Percentiles rank a stretch among this genome's conserved stretches.
Evolutionary conservation across 108 stramenopile genomes (phyloP).

Genomic region (Cyclotella kingstonii): DNA sequence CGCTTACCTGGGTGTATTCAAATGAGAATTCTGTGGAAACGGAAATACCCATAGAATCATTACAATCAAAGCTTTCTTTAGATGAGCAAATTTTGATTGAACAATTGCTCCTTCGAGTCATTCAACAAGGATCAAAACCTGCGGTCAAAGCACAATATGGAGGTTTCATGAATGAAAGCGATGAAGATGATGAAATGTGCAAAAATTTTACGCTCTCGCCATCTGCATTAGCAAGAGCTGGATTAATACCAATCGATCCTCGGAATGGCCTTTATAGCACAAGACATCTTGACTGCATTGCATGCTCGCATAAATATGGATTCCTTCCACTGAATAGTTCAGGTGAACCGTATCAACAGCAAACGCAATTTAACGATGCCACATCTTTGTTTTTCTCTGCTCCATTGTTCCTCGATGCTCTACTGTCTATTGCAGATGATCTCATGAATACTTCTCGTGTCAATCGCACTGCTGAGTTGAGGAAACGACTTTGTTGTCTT

Average conservation of each 20-base stretch:
- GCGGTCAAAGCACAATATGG: constrained; percentile 61
- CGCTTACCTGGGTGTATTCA: too few species aligned
- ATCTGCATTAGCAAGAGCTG: constrained; percentile 50
- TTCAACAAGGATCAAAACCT: constrained; percentile 64
- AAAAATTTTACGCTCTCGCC: constrained; percentile 35
- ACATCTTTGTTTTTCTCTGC: constrained; percentile 61
- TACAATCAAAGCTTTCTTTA: constrained; percentile 48
- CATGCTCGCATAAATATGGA: constrained; percentile 52
- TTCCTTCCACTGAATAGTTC: constrained; percentile 57
- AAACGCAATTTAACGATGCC: constrained; percentile 26
- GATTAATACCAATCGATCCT: constrained; percentile 71
- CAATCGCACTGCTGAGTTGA: constrained; percentile 55
- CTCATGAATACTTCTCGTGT: constrained; percentile 57
- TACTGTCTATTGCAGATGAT: constrained; percentile 71
- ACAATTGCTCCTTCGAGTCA: constrained; percentile 57
- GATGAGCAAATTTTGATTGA: constrained; percentile 79
- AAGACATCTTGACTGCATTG: constrained; percentile 57
- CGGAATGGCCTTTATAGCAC: constrained; percentile 52
- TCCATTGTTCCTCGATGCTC: constrained; percentile 77
- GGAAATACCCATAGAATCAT: constrained; percentile 10
- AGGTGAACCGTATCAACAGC: constrained; percentile 35
- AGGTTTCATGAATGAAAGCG: constrained; percentile 13
- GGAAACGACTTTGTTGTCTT: constrained; percentile 52
- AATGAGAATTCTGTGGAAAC: constrained; percentile 5
- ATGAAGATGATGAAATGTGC: constrained; percentile 11